A percentile compares a stretch with the other conserved stretches of the same genome.
Conservation (phyloP, 2,329 filamentous ascomycete species). For the Fusarium armeniacum region DNA sequence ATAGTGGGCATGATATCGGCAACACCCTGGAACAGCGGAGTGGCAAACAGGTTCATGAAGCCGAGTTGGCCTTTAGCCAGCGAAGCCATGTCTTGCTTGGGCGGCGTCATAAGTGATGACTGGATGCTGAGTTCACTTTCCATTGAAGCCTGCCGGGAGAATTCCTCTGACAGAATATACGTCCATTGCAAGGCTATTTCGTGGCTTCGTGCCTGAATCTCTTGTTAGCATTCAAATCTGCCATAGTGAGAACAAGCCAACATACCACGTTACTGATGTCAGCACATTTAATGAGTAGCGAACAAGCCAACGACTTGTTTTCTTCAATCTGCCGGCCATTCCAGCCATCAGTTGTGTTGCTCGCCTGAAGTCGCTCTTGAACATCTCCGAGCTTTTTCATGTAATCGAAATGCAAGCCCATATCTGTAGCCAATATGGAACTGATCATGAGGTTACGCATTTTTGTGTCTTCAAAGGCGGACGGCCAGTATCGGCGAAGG, state of each 20-base stretch:
- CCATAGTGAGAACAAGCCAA: constrained; percentile 46
- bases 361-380: constrained; percentile 81
- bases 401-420: constrained; percentile 97
- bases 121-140: constrained; percentile 89
- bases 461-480: constrained; percentile 80
- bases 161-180: constrained; percentile 93
- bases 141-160: constrained; percentile 92
- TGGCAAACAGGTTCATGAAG: constrained; percentile 97
- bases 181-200: constrained; percentile 90
- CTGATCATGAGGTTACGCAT: constrained; percentile 95
- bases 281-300: constrained; percentile 95
- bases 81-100: constrained; percentile 85
- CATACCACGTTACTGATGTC: constrained; percentile 98
- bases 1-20: constrained; percentile 88
- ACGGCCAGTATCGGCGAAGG: constrained; percentile 90
- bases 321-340: constrained; percentile 81
- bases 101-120: constrained; percentile 87
- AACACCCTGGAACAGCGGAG: constrained; percentile 90
- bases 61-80: constrained; percentile 90
- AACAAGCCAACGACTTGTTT: constrained; percentile 85
- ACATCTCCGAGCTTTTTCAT: constrained; percentile 89
- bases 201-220: constrained; percentile 81
- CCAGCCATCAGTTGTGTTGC: constrained; percentile 79
- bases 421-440: constrained; percentile 97
- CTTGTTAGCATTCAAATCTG: constrained; percentile 42